These are phyloP conservation scores for Cyberlindnera maritima DNA, from an alignment of 805 yeast species.

Conservation along the genomic window DNA sequence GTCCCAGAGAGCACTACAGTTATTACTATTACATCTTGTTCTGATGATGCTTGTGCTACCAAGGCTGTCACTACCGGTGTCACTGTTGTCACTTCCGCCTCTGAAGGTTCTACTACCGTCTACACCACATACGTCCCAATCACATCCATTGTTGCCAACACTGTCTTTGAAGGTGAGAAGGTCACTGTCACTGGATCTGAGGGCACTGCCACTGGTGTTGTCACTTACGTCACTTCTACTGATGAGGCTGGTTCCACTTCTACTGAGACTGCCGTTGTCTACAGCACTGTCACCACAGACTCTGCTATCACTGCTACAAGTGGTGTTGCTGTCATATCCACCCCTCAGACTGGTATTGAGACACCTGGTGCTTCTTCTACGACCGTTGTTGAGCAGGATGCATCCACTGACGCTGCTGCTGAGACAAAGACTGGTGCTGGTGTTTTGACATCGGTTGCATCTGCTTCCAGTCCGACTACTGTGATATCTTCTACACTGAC, in stretches of 20 bases:
- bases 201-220: background rate
- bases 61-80: slow-evolving; percentile 2
- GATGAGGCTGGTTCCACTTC: slow-evolving; percentile 1
- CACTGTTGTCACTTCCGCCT: slow-evolving; percentile 1
- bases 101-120: background rate
- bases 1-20: background rate
- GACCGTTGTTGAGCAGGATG: too few species aligned
- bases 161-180: background rate
- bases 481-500: too few species aligned
- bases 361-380: background rate
- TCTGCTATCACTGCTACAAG: background rate
- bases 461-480: too few species aligned
- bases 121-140: background rate
- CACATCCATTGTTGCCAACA: background rate
- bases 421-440: background rate
- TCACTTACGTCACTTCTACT: background rate
- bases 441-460: too few species aligned
- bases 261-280: background rate
- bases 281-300: background rate
- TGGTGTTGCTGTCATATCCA: too few species aligned
- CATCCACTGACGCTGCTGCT: too few species aligned
- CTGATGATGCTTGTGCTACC: background rate
- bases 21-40: background rate
- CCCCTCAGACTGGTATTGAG: too few species aligned
- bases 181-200: background rate